Percentiles rank a stretch among this genome's conserved stretches.
Evolutionary conservation across 176 grass and related monocot genomes (phyloP).

Genomic region (Aegilops bicornis): DNA sequence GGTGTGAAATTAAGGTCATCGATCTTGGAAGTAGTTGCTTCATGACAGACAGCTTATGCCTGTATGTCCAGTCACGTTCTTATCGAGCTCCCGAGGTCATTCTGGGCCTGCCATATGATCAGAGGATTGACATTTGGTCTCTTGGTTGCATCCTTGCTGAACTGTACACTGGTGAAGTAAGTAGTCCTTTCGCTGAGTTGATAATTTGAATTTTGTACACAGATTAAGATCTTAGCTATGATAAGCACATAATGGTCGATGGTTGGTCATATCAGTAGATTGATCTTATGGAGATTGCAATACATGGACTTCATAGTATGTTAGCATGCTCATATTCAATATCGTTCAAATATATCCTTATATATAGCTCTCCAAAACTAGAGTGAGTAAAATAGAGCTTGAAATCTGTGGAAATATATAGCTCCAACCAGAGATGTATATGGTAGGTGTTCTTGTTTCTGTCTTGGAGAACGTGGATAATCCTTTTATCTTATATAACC

Average conservation of each 20-base stretch:
- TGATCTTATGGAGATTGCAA: not conserved
- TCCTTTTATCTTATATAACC: not conserved
- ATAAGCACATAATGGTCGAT: slow-evolving; percentile 12
- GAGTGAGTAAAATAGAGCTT: not conserved
- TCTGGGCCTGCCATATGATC: slow-evolving; percentile 90
- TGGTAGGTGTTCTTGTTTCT: not conserved
- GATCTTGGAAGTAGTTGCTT: slow-evolving; percentile 99
- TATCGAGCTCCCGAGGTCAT: slow-evolving; percentile 98
- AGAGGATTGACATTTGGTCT: slow-evolving; percentile 97
- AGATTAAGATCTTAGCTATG: not conserved
- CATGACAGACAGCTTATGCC: slow-evolving; percentile 73
- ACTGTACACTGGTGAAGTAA: slow-evolving; percentile 82
- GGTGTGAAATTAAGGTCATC: slow-evolving; percentile 97
- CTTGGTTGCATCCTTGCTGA: slow-evolving; percentile 96
- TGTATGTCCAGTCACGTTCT: slow-evolving; percentile 97
- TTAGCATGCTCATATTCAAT: not conserved
- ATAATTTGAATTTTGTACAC: not conserved
- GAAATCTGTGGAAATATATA: not conserved
- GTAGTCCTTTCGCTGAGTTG: slow-evolving; percentile 5
- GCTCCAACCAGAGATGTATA: not conserved
- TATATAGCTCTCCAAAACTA: not conserved
- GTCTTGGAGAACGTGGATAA: not conserved
- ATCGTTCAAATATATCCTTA: slow-evolving; percentile 15
- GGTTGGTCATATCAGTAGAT: not conserved
- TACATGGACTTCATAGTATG: not conserved